A percentile compares a stretch with the other conserved stretches of the same genome.
phyloP scores from a whole-genome alignment of 2,329 filamentous ascomycete species.

The Sphaerulina vaccinii region DNA sequence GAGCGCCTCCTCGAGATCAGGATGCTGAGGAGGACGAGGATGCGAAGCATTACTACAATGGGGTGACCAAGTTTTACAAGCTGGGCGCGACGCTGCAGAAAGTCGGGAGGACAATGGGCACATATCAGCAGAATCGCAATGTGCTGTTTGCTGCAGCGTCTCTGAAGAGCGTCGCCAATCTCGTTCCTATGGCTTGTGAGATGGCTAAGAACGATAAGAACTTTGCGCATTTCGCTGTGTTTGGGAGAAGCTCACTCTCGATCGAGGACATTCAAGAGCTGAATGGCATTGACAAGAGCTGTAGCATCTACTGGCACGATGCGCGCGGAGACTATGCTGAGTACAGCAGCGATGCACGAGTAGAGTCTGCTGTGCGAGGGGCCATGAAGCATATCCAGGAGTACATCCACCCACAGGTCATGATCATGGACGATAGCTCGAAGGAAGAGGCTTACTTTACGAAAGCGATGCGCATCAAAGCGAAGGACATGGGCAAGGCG shows the following conservation, averaged over 20 bases:
- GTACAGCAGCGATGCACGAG: conserved; percentile 67
- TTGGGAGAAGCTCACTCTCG: conserved; percentile 69
- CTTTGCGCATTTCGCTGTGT: conserved; percentile 76
- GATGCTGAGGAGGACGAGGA: conserved; percentile 21
- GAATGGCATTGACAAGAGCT: conserved; percentile 74
- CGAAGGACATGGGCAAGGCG: conserved; percentile 54
- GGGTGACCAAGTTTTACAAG: conserved; percentile 65
- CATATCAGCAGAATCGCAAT: conserved; percentile 59
- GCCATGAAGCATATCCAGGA: conserved; percentile 69
- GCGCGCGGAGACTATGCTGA: conserved; percentile 72
- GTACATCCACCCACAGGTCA: conserved; percentile 74
- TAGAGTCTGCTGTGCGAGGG: conserved; percentile 62
- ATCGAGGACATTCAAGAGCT: conserved; percentile 68
- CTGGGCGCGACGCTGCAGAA: conserved; percentile 64
- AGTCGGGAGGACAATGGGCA: conserved; percentile 56
- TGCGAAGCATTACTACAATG: conserved; percentile 59
- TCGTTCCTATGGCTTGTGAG: conserved; percentile 81
- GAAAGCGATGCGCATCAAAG: conserved; percentile 57
- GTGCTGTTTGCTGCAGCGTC: conserved; percentile 77
- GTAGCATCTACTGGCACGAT: conserved; percentile 66
- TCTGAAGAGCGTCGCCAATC: conserved; percentile 66
- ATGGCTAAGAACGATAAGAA: conserved; percentile 71
- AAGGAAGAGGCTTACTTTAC: conserved; percentile 70
- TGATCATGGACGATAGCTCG: conserved; percentile 67
- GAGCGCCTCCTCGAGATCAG: conserved; percentile 25